phyloP scores from a whole-genome alignment of 805 yeast species.

The Wickerhamomyces subpelliculosus region DNA sequence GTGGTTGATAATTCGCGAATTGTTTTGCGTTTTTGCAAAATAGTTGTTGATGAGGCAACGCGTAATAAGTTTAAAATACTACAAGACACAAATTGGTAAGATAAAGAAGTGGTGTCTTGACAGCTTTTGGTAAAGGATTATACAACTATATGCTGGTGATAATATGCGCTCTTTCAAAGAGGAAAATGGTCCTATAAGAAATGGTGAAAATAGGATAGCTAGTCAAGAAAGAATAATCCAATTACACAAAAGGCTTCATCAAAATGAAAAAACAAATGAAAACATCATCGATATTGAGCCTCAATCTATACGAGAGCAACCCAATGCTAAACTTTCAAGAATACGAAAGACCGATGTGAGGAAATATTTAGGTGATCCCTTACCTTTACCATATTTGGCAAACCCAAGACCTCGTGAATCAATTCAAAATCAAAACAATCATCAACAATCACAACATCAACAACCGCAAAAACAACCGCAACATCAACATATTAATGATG shows the following conservation, averaged over 20 bases:
- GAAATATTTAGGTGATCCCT: constrained; percentile 27
- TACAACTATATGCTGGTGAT: too few relatives aligned
- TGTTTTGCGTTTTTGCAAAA: too few relatives aligned
- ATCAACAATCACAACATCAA: not conserved
- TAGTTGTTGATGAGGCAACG: not conserved
- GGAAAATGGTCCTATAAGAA: too few relatives aligned
- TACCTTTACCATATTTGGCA: constrained; percentile 30
- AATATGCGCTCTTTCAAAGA: too few relatives aligned
- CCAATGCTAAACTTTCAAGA: not conserved
- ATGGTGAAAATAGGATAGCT: too few relatives aligned
- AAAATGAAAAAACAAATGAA: constrained; percentile 2
- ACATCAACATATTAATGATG: not conserved
- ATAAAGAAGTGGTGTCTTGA: too few relatives aligned
- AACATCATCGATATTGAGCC: not conserved
- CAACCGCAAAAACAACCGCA: too few relatives aligned
- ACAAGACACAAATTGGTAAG: too few relatives aligned
- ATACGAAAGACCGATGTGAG: constrained; percentile 2
- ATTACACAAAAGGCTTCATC: constrained; percentile 11
- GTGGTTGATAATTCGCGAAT: too few relatives aligned
- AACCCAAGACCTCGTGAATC: not conserved
- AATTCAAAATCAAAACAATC: not conserved
- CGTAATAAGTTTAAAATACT: not conserved
- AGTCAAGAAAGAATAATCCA: constrained; percentile 9
- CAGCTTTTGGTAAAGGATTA: too few relatives aligned
- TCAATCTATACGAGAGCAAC: not conserved